Evolutionary conservation across 2,329 filamentous ascomycete species (phyloP), one percentile per base, ranked within the genome.

Genomic region (Pseudocercospora macadamiae): DNA sequence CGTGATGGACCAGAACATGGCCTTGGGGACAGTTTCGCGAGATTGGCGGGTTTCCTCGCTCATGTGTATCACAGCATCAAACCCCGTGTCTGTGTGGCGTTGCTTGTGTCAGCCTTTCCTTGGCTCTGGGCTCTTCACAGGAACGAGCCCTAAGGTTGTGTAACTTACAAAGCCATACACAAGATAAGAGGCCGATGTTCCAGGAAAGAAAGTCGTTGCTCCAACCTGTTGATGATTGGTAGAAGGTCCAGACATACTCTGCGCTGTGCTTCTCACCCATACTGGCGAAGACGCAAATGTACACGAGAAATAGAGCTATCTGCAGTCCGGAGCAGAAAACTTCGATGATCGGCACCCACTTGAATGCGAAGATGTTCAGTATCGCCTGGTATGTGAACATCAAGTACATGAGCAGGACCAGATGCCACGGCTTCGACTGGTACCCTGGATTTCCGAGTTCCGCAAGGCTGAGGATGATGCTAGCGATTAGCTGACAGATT

Each of bases 231-330:
- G 52, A 47, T 6, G 26, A 25, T 23, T 48, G 36, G 19, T 47
- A 32, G 39, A 44, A 42, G n/a, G 52, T 55, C 19, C 23, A 55
- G 21, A 55, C 52, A 28, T 55, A 55, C 16, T 30, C 16, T 8
- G 52, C 52, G 14, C 25, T 55, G 28, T 55, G 52, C 19, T 48
- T 55, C 19, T 39, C 26, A 9, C 52, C 52, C 39, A 55, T 23
- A 25, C 21, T n/a, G 12, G 36, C 72, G 3, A 83, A 66, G 1
- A 78, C 74, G 26, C 82, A 78, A 10, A 83, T 67, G 54, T 83
- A 79, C 0, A 76, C 80, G 56, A 83, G 79, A 67, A 83, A 81
- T 3, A 81, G 81, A 10, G 80, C 67, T 14, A 83, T 71, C 55
- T 84, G 82, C 3, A 83, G 66, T 25, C 80, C 74, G 5, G 82